Base-by-base conservation (phyloP, 306 rosid genomes). In the Lagenaria siceraria region DNA sequence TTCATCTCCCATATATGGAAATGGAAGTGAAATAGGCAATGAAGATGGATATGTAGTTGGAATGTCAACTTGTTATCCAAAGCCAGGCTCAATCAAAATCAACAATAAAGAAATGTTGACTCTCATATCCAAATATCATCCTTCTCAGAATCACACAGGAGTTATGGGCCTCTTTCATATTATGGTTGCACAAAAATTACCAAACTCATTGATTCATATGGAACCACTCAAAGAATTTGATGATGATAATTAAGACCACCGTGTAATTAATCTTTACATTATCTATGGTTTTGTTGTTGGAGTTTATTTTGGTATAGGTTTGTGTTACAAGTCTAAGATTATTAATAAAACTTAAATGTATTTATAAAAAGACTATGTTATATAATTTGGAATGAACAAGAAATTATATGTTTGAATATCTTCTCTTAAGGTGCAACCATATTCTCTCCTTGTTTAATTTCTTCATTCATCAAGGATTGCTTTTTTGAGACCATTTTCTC, bases 31-130 rank as follows among this genome's bases (percentile, higher is more conserved):
- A 53, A 2, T 53, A 53, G 58, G 98, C 72, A 86, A 92, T 52
- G 98, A 92, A 43, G 76, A 55, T 6, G 85, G 87, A 0, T 90
- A 90, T 78, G 79, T 93, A 4, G 90, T 93, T 19, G 98, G 96
- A 79, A 93, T 93, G 98, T 76, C 89, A 3, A 86, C 89, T 48
- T 93, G 98, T 79, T 93, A 86, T 79, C 98, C 98, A 49, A 42
- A 14, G 73, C 86, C 85, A 25, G 95, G 98, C 58, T 89, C 93
- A 21, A 46, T 89, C 15, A 83, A 86, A 82, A 87, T 92, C 61
- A 42, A 35, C 0, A 84, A 79, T 75, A 88, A 88, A 21, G 98
- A 93, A 83, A 85, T 75, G 11, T 55, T 93, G 2, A 56, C 15
- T 56, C 0, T 88, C 0, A 87, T 59, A 59, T 89, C 97, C 2